Conservation (phyloP, 768 basidiomycete species). For the Hygrophoropsis aurantiaca region DNA sequence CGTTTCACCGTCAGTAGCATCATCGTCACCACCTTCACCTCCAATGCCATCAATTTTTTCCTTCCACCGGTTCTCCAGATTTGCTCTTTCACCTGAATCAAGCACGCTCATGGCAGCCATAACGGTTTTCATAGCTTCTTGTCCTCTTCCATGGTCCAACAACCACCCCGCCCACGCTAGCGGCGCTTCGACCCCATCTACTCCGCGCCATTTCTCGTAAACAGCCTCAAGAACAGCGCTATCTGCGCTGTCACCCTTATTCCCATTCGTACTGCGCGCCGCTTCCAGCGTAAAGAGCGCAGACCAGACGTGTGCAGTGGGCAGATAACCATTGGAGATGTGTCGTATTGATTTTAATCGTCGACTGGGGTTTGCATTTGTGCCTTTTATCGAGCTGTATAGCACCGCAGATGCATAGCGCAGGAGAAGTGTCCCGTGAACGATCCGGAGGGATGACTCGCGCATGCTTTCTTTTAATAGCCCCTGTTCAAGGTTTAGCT, state of each 20-base stretch:
- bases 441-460: constrained; percentile 32
- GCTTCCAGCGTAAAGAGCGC: constrained; percentile 36
- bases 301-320: constrained; percentile 44
- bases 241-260: constrained; percentile 13
- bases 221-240: constrained; percentile 21
- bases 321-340: constrained; percentile 42
- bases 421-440: constrained; percentile 50
- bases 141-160: constrained; percentile 37
- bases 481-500: constrained; percentile 28
- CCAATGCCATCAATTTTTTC: constrained; percentile 13
- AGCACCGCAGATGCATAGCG: constrained; percentile 40
- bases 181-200: constrained; percentile 37
- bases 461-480: constrained; percentile 49
- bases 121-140: constrained; percentile 39
- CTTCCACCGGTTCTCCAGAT: constrained; percentile 38
- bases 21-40: constrained; percentile 10
- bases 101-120: constrained; percentile 29
- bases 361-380: constrained; percentile 12
- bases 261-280: too few relatives aligned
- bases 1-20: constrained; percentile 8
- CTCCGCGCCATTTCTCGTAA: constrained; percentile 44
- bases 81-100: constrained; percentile 24
- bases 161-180: constrained; percentile 51
- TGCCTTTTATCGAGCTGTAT: constrained; percentile 12
- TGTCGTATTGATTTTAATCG: constrained; percentile 35